Base-by-base conservation (phyloP, 495 filamentous ascomycete genomes). In the Podospora sp. region DNA sequence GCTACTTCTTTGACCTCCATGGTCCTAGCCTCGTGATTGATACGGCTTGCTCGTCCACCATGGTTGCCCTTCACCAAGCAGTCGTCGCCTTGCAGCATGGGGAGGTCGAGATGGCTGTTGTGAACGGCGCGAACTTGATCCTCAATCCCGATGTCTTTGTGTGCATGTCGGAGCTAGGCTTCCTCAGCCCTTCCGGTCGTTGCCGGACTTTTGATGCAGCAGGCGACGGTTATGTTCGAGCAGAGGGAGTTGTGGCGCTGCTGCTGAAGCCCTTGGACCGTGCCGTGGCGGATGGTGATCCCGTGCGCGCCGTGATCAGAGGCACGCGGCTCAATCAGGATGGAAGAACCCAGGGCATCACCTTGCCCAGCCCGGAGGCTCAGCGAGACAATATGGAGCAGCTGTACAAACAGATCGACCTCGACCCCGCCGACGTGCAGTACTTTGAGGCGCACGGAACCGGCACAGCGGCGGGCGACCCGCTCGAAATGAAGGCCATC, bases 291-390 rank as follows among this genome's bases (percentile, higher is more conserved):
- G 79, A 81, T 58, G 73, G 77, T 11, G 75, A 84, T 55, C 79
- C 82, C 0, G 84, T 90, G 33, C 77, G 85, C 29, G 84, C 80
- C 9, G 74, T 90, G 0, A 84, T 91, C 62, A 77, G 83, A 7
- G 81, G 74, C 0, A 79, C 80, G 21, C 78, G 71, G 0, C 63
- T 80, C 40, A 88, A 88, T 55, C 71, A 82, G 26, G 82, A 87
- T 66, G 83, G 84, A 27, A 77, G 78, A n/a, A 73, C 74, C 2
- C 70, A 76, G 6, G 78, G 79, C 2, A 85, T 86, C 40, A 84
- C 79, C 0, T 65, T 81, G 52, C 86, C 87, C 0, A 82, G 69
- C 62, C 63, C 60, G 3, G 72, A 74, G 3, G 82, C 84, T 0
- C 87, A 89, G 68, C 80, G 75, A 26, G 68, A 68, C 0, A 63